phyloP scores from a whole-genome alignment of 352 stramenopile species.

The Plasmopara viticola region DNA sequence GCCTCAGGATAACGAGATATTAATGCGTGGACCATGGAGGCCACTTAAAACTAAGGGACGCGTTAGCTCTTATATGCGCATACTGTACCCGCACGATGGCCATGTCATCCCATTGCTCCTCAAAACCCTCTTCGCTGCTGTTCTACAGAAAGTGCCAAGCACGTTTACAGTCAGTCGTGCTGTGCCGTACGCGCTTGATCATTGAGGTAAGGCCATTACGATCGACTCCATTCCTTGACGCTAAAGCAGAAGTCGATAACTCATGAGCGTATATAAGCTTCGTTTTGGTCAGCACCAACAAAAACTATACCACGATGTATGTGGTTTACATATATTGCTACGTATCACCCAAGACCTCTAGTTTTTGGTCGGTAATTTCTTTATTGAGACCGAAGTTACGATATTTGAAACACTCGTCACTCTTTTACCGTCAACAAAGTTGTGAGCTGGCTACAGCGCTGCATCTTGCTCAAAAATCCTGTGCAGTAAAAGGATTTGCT shows the following conservation, averaged over 20 bases:
- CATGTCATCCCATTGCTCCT: conserved; percentile 80
- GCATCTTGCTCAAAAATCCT: too few relatives aligned
- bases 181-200: neutral
- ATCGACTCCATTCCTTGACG: conserved; percentile 9
- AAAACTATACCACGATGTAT: too few relatives aligned
- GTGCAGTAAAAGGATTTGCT: too few relatives aligned
- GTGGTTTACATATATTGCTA: too few relatives aligned
- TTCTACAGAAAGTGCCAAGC: conserved; percentile 20
- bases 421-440: too few relatives aligned
- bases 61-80: neutral
- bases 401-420: too few relatives aligned
- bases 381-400: too few relatives aligned
- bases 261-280: neutral
- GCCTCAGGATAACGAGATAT: neutral
- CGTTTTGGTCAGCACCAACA: too few relatives aligned
- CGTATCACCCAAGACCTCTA: too few relatives aligned
- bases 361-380: too few relatives aligned
- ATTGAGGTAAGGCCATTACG: conserved; percentile 1
- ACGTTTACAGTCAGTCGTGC: conserved; percentile 3
- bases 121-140: conserved; percentile 36
- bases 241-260: conserved; percentile 4
- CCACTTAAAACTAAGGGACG: neutral
- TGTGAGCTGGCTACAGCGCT: too few relatives aligned
- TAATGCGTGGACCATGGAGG: neutral
- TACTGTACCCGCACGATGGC: conserved; percentile 58